phyloP scores from a whole-genome alignment of 2,329 filamentous ascomycete genomes.

The Alternaria angustiovoidea region DNA sequence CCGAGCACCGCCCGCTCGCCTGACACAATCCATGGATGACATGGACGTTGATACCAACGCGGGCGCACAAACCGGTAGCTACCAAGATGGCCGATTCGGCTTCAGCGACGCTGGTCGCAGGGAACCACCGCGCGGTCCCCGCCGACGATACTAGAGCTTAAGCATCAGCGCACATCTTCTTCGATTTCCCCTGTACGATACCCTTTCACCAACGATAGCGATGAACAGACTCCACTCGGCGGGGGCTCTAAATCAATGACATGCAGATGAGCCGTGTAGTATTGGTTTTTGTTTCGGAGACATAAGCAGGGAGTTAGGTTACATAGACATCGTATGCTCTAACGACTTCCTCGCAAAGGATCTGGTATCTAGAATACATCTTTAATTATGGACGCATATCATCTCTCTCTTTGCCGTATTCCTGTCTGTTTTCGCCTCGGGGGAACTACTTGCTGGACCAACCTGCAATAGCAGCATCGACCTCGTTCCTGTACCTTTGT shows the following conservation, averaged over 20 bases:
- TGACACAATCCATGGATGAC: conserved; percentile 41
- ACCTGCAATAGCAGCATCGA: conserved; percentile 66
- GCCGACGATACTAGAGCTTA: conserved; percentile 41
- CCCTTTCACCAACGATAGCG: conserved; percentile 27
- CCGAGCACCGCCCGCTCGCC: conserved; percentile 28
- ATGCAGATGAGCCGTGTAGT: not conserved
- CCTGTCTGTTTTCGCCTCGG: not conserved
- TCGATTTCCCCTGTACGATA: conserved; percentile 34
- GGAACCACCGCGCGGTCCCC: conserved; percentile 45
- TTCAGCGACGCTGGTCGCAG: conserved; percentile 45
- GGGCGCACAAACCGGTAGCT: conserved; percentile 44
- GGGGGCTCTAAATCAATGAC: not conserved
- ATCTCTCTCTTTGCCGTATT: not conserved
- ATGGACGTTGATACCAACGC: conserved; percentile 54
- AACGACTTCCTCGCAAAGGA: conserved; percentile 2
- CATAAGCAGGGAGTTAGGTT: conserved; percentile 5
- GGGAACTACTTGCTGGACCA: conserved; percentile 30
- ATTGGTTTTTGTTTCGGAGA: conserved; percentile 5
- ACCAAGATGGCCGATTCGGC: conserved; percentile 56
- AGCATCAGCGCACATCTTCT: conserved; percentile 4
- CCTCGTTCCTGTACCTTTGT: conserved; percentile 78
- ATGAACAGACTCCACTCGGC: conserved; percentile 8
- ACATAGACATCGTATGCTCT: not conserved
- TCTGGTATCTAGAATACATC: conserved; percentile 12
- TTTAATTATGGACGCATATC: conserved; percentile 5